Evolutionary conservation across 352 stramenopile species (phyloP).

Genomic region (Pythium volutum): DNA sequence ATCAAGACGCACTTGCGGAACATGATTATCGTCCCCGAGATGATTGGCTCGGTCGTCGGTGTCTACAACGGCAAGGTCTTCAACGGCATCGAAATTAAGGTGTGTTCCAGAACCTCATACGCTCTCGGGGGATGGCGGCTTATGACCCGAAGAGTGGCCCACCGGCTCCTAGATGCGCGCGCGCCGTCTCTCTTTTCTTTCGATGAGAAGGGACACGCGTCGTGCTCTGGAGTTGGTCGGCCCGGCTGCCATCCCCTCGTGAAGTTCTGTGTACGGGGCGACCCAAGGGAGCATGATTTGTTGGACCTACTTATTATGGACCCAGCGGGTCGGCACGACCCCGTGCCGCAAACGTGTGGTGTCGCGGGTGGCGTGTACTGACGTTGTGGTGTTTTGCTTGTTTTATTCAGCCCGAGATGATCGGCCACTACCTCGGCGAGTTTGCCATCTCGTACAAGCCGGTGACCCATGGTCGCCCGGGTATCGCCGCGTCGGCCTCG

Average conservation of each 20-base stretch:
- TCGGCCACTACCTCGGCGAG: slow-evolving; percentile 99
- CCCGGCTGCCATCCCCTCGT: slow-evolving; percentile 68
- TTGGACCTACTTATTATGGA: slow-evolving; percentile 15
- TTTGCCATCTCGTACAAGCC: slow-evolving; percentile 99
- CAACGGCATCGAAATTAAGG: slow-evolving; percentile 99
- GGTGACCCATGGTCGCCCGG: slow-evolving; percentile 97
- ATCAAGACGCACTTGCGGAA: slow-evolving; percentile 99
- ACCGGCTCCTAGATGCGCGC: not conserved
- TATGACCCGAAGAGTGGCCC: slow-evolving; percentile 65
- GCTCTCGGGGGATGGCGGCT: slow-evolving; percentile 81
- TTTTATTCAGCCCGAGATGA: slow-evolving; percentile 95
- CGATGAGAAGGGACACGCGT: too few relatives aligned
- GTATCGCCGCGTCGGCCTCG: slow-evolving; percentile 97
- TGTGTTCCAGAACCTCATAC: slow-evolving; percentile 84
- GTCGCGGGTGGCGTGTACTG: slow-evolving; percentile 18
- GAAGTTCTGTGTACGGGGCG: slow-evolving; percentile 89
- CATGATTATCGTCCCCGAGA: slow-evolving; percentile 99
- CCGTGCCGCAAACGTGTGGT: slow-evolving; percentile 19
- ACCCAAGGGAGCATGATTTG: slow-evolving; percentile 70
- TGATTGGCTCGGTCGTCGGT: slow-evolving; percentile 99
- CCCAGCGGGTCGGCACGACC: slow-evolving; percentile 20
- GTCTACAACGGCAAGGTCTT: slow-evolving; percentile 99
- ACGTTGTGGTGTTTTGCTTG: slow-evolving; percentile 15
- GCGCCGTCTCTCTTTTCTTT: not conserved
- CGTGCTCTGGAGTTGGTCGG: not conserved